phyloP scores from a whole-genome alignment of 2,329 filamentous ascomycete genomes.

The Emergomyces orientalis region DNA sequence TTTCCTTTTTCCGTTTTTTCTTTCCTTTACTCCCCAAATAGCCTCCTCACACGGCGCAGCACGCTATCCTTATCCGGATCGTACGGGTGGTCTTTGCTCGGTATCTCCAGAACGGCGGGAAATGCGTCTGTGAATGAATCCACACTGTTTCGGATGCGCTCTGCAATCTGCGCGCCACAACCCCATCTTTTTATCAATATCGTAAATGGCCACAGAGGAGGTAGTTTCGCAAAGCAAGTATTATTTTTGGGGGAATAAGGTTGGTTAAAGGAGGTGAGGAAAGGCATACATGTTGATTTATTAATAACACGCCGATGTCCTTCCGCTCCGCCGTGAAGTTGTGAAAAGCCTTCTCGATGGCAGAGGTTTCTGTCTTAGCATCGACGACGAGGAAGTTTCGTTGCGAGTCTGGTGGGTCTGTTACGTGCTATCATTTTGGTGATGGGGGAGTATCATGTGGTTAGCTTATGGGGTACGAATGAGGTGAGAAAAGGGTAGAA shows the following conservation, averaged over 20 bases:
- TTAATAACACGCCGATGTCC: constrained; percentile 91
- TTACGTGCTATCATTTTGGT: constrained; percentile 62
- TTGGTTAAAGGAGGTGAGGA: no score
- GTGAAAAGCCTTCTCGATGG: constrained; percentile 86
- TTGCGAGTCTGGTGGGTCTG: constrained; percentile 73
- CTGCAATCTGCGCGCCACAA: constrained; percentile 60
- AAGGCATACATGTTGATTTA: constrained; percentile 83
- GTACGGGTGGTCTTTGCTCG: constrained; percentile 97
- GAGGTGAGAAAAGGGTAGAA: not conserved
- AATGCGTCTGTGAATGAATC: constrained; percentile 92
- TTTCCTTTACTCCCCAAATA: constrained; percentile 50
- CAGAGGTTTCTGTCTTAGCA: constrained; percentile 75
- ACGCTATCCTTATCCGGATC: constrained; percentile 99
- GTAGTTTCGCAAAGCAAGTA: not conserved
- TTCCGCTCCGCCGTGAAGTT: constrained; percentile 82
- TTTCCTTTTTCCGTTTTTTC: no score
- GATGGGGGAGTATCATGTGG: not conserved
- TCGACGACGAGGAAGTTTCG: constrained; percentile 99
- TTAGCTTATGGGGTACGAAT: not conserved
- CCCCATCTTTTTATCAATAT: not conserved
- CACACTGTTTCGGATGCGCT: constrained; percentile 81
- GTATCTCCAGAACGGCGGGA: constrained; percentile 92
- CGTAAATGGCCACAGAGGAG: not conserved
- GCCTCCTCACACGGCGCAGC: constrained; percentile 68
- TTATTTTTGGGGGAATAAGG: not conserved